Evolutionary conservation across 2,329 filamentous ascomycete species (phyloP).

Genomic region (Aspergillus flavus): DNA sequence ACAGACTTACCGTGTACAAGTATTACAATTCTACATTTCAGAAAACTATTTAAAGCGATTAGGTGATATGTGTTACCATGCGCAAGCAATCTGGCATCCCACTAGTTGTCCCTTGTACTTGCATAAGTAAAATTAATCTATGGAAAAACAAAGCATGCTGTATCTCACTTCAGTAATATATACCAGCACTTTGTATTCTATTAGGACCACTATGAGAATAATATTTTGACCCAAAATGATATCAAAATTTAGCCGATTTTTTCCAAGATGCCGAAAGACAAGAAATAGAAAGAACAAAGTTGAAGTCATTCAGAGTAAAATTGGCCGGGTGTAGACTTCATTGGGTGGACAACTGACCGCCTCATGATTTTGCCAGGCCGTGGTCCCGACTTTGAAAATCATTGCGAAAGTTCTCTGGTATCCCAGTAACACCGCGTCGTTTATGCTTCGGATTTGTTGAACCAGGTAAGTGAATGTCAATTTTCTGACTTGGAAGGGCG

Average conservation of each 20-base stretch:
- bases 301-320: neutral
- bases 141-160: neutral
- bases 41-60: neutral
- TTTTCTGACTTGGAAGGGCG: slow-evolving; percentile 4
- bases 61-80: neutral
- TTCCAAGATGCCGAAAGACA: neutral
- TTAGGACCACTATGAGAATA: neutral
- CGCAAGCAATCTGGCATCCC: neutral
- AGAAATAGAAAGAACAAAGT: neutral
- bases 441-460: slow-evolving; percentile 10
- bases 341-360: slow-evolving; percentile 17
- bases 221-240: neutral
- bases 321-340: neutral
- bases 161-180: neutral
- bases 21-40: neutral
- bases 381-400: slow-evolving; percentile 21
- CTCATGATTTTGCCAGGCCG: slow-evolving; percentile 19
- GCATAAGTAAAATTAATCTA: neutral
- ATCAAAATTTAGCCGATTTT: neutral
- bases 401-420: neutral
- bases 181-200: neutral
- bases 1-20: slow-evolving; percentile 15
- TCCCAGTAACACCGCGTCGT: neutral
- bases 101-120: neutral
- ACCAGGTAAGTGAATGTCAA: slow-evolving; percentile 17